A percentile compares a stretch with the other conserved stretches of the same genome.
phyloP scores from a whole-genome alignment of 495 filamentous ascomycete genomes.

The Poronia punctata region DNA sequence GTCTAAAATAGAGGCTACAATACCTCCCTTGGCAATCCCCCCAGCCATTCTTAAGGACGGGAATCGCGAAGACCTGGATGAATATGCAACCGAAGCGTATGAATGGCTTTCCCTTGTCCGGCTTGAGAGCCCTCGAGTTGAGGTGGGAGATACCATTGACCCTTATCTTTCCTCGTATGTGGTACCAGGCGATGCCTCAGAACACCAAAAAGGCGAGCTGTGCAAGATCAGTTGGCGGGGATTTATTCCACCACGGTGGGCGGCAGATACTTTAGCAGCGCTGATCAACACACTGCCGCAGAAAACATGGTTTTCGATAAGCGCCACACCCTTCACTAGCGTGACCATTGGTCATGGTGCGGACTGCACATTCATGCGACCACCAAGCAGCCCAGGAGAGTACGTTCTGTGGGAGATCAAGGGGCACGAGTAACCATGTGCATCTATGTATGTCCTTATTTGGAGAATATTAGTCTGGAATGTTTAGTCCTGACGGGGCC shows the following conservation, averaged over 20 bases:
- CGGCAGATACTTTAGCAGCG: slow-evolving; percentile 31
- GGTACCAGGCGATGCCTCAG: slow-evolving; percentile 43
- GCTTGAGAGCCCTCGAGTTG: slow-evolving; percentile 65
- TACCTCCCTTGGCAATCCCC: slow-evolving; percentile 45
- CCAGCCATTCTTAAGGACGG: slow-evolving; percentile 27
- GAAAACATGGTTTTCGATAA: slow-evolving; percentile 45
- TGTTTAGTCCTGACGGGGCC: slow-evolving; percentile 49
- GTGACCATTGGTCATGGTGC: slow-evolving; percentile 33
- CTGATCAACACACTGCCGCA: slow-evolving; percentile 32
- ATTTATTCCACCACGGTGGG: slow-evolving; percentile 43
- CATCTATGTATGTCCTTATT: neutral
- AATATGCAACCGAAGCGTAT: slow-evolving; percentile 57
- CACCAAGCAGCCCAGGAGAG: slow-evolving; percentile 36
- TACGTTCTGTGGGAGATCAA: slow-evolving; percentile 51
- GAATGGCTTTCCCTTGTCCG: slow-evolving; percentile 81
- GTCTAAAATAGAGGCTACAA: slow-evolving; percentile 28
- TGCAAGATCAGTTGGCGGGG: slow-evolving; percentile 50
- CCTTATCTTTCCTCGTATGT: slow-evolving; percentile 75
- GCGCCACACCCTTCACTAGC: slow-evolving; percentile 38
- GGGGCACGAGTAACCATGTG: slow-evolving; percentile 30
- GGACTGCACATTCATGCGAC: slow-evolving; percentile 41
- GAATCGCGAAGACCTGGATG: slow-evolving; percentile 44
- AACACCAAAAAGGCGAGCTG: slow-evolving; percentile 19
- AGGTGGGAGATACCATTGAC: slow-evolving; percentile 62
- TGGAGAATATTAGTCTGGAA: slow-evolving; percentile 10